Evolutionary conservation across 2,329 filamentous ascomycete genomes (phyloP).

Genomic region (Colletotrichum musicola): DNA sequence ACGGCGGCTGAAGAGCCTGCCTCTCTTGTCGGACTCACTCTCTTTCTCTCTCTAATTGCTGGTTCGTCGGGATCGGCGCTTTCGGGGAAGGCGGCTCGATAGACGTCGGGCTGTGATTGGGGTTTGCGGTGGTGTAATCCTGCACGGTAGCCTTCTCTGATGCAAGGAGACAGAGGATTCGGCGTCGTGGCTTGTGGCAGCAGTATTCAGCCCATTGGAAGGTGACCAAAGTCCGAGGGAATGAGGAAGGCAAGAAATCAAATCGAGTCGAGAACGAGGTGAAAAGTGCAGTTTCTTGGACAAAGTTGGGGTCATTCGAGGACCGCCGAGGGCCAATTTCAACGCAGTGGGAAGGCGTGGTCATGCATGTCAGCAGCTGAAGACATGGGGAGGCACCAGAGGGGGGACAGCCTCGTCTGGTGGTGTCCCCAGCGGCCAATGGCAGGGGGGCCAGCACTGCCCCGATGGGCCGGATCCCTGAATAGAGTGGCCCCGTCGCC

Average conservation of each 20-base stretch:
- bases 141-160: conserved; percentile 29
- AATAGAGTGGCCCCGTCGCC: conserved; percentile 11
- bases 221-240: not conserved
- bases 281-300: not conserved
- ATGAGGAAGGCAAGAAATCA: conserved; percentile 6
- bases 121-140: conserved; percentile 1
- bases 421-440: conserved; percentile 15
- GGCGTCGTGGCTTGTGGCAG: conserved; percentile 23
- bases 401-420: conserved; percentile 28
- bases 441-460: conserved; percentile 24
- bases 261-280: not conserved
- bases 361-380: conserved; percentile 40
- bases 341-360: conserved; percentile 23
- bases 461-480: conserved; percentile 25
- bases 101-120: not conserved
- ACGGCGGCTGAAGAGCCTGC: conserved; percentile 13
- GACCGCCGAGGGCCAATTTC: conserved; percentile 8
- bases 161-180: conserved; percentile 13
- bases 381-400: conserved; percentile 8
- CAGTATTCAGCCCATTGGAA: conserved; percentile 31
- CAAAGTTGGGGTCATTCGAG: not conserved
- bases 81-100: not conserved
- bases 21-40: not conserved
- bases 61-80: not conserved
- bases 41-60: not conserved